Base-by-base conservation (phyloP, 2,329 filamentous ascomycete species). In the Clonostachys rhizophaga region DNA sequence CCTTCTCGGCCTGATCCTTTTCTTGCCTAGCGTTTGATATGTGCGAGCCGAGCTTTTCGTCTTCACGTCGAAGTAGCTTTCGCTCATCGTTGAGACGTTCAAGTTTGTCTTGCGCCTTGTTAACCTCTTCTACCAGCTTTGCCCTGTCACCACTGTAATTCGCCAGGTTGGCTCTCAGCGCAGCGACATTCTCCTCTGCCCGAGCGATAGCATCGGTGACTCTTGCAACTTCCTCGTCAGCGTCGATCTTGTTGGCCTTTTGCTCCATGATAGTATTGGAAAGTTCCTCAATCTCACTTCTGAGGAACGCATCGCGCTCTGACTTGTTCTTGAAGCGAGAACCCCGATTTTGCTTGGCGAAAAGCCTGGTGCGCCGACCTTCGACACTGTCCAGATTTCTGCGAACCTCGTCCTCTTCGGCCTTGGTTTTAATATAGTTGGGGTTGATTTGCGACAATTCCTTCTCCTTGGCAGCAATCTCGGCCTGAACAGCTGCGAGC, bases 301-400 rank as follows among this genome's bases (percentile, higher is more conserved):
- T 83, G 44, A 99, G 73, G 75, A 83, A 96, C 35, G 82, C 79
- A 64, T 99, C 92, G 40, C 95, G 85, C 62, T 97, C 90, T 9
- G 81, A 79, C 71, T 96, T 96, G 64, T 83, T 95, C 60, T 79
- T 87, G 66, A 96, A 99, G 52, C 90, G 87, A 16, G 87, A 86
- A 54, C 87, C 91, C 42, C 92, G 86, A 40, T 87, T 90, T 67
- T 99, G 92, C 65, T 99, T 99, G 44, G 88, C 89, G 60, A 95
- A 89, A 8, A 99, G 78, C 36, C 91, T 84, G 53, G 87, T 83
- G 40, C 89, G 79, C 6, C 81, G 78, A 8, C 85, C 85, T 58
- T 95, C 87, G 1, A 87, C 87, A 44, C 87, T 76, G 42, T 91
- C 86, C 11, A 97, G 75, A 49, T 87, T 82, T 47, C 84, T 75